These are phyloP conservation scores for Quercus wislizeni DNA, from an alignment of 306 rosid species.

Conservation along the genomic window DNA sequence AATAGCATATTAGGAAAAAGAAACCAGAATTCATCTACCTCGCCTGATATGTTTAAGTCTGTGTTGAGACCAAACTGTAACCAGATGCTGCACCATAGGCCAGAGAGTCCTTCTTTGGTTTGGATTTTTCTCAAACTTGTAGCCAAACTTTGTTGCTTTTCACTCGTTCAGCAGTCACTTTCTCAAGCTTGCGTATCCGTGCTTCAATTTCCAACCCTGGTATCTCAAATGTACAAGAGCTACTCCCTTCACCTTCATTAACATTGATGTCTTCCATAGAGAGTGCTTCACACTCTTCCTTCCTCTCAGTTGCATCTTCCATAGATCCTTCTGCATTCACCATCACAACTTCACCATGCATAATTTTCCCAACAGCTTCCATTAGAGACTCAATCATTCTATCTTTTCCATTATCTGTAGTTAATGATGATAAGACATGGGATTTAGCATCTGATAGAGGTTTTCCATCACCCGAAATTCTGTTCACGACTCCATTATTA, in stretches of 20 bases:
- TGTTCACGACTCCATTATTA: neutral
- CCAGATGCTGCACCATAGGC: no score
- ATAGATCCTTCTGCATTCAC: neutral
- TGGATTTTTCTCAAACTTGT: constrained; percentile 4
- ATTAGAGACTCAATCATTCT: neutral
- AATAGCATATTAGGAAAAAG: no score
- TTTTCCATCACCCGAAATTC: neutral
- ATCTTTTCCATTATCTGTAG: neutral
- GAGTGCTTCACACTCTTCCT: neutral
- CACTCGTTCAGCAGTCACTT: neutral
- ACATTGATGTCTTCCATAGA: neutral
- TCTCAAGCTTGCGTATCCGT: constrained; percentile 1
- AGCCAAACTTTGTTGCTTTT: neutral
- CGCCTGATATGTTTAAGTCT: no score
- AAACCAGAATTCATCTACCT: no score
- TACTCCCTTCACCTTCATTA: neutral
- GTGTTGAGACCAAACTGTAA: no score
- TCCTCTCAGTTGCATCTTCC: constrained; percentile 1
- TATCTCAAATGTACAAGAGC: neutral
- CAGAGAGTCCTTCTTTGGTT: neutral
- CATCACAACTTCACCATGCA: neutral
- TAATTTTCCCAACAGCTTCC: neutral
- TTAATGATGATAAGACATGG: constrained; percentile 5
- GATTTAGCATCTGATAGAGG: neutral
- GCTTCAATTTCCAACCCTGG: neutral